Percentiles rank a stretch among this genome's conserved stretches.
Evolutionary conservation across 768 basidiomycete species (phyloP).

Genomic region (Tubosaeta sp.): DNA sequence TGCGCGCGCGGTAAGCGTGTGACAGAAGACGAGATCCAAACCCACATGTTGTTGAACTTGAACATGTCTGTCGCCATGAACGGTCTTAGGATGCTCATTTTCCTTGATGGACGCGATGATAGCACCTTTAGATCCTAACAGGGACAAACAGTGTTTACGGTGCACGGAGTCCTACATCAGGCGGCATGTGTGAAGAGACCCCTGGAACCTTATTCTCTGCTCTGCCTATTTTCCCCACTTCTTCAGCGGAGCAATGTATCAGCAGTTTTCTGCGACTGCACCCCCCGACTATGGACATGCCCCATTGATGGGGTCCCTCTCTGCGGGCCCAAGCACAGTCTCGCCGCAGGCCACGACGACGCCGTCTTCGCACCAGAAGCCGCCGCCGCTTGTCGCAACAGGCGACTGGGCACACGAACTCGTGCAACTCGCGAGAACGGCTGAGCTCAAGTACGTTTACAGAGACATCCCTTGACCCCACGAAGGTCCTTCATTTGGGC

Average conservation of each 20-base stretch:
- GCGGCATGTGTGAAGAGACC: slow-evolving; percentile 15
- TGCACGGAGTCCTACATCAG: slow-evolving; percentile 24
- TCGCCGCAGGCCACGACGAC: slow-evolving; percentile 30
- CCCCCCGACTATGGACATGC: slow-evolving; percentile 33
- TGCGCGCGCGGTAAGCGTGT: slow-evolving; percentile 29
- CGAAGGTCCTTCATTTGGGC: slow-evolving; percentile 1
- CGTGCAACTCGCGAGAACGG: slow-evolving; percentile 81
- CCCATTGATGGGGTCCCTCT: slow-evolving; percentile 29
- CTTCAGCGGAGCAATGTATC: slow-evolving; percentile 30
- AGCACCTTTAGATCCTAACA: slow-evolving; percentile 29
- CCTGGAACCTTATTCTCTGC: slow-evolving; percentile 25
- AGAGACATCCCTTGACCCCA: background rate
- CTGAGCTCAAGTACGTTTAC: slow-evolving; percentile 75
- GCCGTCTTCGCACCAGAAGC: slow-evolving; percentile 21
- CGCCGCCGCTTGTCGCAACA: slow-evolving; percentile 64
- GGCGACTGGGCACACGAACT: slow-evolving; percentile 88
- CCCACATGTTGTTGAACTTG: slow-evolving; percentile 88
- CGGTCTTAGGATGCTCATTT: slow-evolving; percentile 84
- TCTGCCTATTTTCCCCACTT: slow-evolving; percentile 22
- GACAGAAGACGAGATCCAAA: background rate
- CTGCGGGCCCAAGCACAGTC: slow-evolving; percentile 32
- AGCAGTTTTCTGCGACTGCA: slow-evolving; percentile 32
- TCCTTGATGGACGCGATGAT: slow-evolving; percentile 4
- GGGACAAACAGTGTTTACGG: slow-evolving; percentile 20
- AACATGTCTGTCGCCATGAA: slow-evolving; percentile 89